Evolutionary conservation across 176 grass and related monocot genomes (phyloP).

Genomic region (Phragmites australis): DNA sequence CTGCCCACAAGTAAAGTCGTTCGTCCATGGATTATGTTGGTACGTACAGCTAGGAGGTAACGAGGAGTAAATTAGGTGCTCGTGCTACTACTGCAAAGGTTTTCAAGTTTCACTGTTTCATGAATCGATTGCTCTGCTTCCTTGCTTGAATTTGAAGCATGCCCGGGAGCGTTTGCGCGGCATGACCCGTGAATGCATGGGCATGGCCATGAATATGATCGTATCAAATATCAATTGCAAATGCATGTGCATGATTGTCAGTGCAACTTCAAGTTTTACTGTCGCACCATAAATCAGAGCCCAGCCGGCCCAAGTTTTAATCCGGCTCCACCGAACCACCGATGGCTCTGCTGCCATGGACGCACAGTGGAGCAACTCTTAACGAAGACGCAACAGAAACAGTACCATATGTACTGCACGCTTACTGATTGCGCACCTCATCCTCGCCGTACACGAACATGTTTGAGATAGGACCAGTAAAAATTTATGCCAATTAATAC

Average conservation of each 20-base stretch:
- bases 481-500: slow-evolving; percentile 7
- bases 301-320: neutral
- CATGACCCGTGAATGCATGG: neutral
- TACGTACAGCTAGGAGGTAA: neutral
- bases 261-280: slow-evolving; percentile 33
- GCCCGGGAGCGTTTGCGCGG: neutral
- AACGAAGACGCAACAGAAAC: slow-evolving; percentile 11
- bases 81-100: neutral
- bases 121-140: neutral
- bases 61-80: neutral
- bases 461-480: slow-evolving; percentile 1
- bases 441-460: neutral
- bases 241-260: slow-evolving; percentile 24
- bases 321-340: neutral
- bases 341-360: neutral
- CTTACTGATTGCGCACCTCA: neutral
- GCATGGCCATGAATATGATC: slow-evolving; percentile 20
- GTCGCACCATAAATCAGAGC: slow-evolving; percentile 19
- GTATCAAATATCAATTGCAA: neutral
- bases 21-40: no score
- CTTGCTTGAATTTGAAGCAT: slow-evolving; percentile 26
- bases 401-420: neutral
- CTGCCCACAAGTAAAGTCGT: neutral
- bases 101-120: neutral
- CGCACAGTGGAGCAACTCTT: neutral